Conservation (phyloP, 73 alveolate species). For the Paraurostyla sp. region DNA sequence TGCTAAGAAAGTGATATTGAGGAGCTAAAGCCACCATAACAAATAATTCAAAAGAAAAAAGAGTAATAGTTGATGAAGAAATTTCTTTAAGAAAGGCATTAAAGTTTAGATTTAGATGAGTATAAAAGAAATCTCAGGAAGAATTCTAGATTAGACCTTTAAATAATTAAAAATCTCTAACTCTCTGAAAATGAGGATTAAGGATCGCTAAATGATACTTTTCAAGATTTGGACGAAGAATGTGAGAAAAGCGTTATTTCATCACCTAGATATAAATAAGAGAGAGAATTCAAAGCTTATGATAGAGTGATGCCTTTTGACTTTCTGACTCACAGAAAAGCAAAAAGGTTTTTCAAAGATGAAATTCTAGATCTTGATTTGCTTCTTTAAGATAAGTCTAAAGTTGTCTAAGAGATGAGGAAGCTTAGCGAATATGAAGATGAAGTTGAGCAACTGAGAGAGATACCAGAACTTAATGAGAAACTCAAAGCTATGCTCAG, state of each 20-base stretch:
- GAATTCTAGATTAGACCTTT: slow-evolving; percentile 5
- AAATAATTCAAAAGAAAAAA: neutral
- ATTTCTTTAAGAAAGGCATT: neutral
- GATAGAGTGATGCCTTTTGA: slow-evolving; percentile 54
- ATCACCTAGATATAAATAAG: slow-evolving; percentile 31
- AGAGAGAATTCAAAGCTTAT: neutral
- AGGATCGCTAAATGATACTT: neutral
- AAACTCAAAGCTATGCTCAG: neutral
- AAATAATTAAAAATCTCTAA: neutral
- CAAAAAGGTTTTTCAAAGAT: slow-evolving; percentile 15
- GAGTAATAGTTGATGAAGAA: neutral
- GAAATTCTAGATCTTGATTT: slow-evolving; percentile 24
- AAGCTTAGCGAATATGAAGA: neutral
- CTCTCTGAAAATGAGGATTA: neutral
- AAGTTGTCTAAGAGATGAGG: neutral
- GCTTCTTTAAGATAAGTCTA: neutral
- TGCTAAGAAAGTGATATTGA: slow-evolving; percentile 30
- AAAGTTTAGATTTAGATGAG: neutral
- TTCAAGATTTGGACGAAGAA: neutral
- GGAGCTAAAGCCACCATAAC: neutral
- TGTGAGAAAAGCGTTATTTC: neutral
- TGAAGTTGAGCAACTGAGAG: slow-evolving; percentile 38
- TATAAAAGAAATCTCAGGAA: neutral
- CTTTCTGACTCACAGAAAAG: slow-evolving; percentile 43
- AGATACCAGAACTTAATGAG: slow-evolving; percentile 10